Evolutionary conservation across 805 yeast genomes (phyloP), one percentile per base, ranked within the genome.

Genomic region (Metschnikowia baotianmanensis): DNA sequence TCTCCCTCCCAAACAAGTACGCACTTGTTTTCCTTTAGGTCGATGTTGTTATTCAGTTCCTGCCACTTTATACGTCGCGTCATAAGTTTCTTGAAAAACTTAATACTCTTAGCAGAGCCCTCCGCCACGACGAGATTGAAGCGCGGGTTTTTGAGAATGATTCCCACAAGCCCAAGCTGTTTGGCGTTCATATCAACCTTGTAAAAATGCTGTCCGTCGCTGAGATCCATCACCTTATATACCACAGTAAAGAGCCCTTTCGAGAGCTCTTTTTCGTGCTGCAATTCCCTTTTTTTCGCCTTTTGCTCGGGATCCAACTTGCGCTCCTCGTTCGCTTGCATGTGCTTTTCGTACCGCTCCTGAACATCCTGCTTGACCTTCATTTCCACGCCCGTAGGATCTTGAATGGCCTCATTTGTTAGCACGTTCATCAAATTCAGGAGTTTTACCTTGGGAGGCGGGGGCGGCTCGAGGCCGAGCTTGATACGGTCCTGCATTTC

Each of bases 301-400:
- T 65, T 65, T 47, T 82, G 73, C 33, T 84, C 89, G 16, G 73
- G 69, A 0, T 78, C 73, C 20, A 83, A 62, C 53, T 76, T 82
- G 25, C 98, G 69, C 6, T 62, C 77, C 36, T 72, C 71, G 59
- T 93, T 93, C 13, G 58, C 71, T 29, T 60, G 61, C 46, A 76
- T 69, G 62, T 93, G 99, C 28, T 64, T 60, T 11, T 62, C 47
- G 24, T 64, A 67, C 22, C 99, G 69, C 31, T 77, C 75, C 28
- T 74, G 80, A 4, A 88, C 83, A 46, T 90, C 93, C 18, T 67
- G 60, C 31, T 76, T 69, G 0, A 93, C 96, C 36, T 72, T 62
- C 59, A 71, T 69, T 55, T 91, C 99, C 50, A 89, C 82, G 3
- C 78, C 78, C 0, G 98, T 91, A 1, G 99, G 98, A 57, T 93